These are phyloP conservation scores for Phytophthora cryptogea DNA, from an alignment of 352 stramenopile species.

Conservation along the genomic window DNA sequence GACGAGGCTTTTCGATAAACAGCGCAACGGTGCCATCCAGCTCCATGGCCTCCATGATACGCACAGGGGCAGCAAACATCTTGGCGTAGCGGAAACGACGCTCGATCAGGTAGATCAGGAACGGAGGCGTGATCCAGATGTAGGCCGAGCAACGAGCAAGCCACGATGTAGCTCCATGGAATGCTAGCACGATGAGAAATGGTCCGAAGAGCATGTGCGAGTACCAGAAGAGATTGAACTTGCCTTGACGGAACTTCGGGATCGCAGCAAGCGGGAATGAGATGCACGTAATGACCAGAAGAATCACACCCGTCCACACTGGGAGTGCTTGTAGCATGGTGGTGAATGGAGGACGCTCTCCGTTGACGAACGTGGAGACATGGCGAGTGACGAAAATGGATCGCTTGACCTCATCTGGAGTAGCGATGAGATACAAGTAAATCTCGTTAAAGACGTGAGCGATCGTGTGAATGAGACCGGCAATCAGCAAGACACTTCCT, in stretches of 20 bases:
- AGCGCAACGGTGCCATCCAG: conserved; percentile 67
- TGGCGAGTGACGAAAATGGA: conserved; percentile 67
- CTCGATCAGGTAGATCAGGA: conserved; percentile 74
- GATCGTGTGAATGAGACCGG: conserved; percentile 63
- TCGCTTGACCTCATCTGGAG: conserved; percentile 53
- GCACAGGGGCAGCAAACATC: conserved; percentile 63
- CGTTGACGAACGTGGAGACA: conserved; percentile 52
- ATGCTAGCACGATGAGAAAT: conserved; percentile 66
- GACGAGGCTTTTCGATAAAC: conserved; percentile 78
- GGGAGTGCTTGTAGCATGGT: conserved; percentile 68
- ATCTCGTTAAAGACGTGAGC: conserved; percentile 78
- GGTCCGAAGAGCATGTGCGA: conserved; percentile 80
- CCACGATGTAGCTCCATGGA: conserved; percentile 74
- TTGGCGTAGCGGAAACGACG: conserved; percentile 75
- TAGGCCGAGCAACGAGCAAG: conserved; percentile 60
- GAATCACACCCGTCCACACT: conserved; percentile 70
- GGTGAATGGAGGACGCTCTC: conserved; percentile 62
- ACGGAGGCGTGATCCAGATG: conserved; percentile 67
- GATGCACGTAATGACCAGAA: conserved; percentile 68
- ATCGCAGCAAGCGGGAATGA: conserved; percentile 75
- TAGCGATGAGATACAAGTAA: conserved; percentile 69
- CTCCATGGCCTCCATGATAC: conserved; percentile 70
- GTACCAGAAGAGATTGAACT: conserved; percentile 86
- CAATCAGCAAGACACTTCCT: conserved; percentile 58
- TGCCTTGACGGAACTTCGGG: conserved; percentile 72